Percentiles rank a stretch among this genome's conserved stretches.
Evolutionary conservation across 108 stramenopile genomes (phyloP).

Genomic region (Bacterosira constricta): DNA sequence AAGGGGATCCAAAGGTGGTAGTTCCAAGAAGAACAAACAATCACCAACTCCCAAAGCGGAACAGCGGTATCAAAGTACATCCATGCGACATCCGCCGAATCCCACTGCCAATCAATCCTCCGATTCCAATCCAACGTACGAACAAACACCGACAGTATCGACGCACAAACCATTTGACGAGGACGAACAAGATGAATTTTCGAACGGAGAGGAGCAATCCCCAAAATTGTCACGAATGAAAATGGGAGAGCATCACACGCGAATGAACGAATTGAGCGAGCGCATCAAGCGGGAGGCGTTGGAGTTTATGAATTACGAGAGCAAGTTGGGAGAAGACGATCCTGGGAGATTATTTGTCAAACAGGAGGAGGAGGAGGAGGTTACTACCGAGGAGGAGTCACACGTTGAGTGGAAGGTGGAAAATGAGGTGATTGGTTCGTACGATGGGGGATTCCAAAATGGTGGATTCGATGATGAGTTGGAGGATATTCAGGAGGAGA

Average conservation of each 20-base stretch:
- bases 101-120: background rate
- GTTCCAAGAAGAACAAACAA: background rate
- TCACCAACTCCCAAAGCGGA: background rate
- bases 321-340: background rate
- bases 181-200: background rate
- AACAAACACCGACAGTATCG: background rate
- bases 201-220: background rate
- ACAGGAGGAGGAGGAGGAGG: background rate
- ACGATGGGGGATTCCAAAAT: no score
- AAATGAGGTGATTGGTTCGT: no score
- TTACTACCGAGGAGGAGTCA: no score
- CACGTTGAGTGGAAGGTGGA: no score
- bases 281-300: slow-evolving; percentile 27
- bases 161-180: background rate
- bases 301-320: slow-evolving; percentile 25
- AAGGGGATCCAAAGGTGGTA: background rate
- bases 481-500: no score
- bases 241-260: background rate
- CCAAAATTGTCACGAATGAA: background rate
- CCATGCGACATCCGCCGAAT: slow-evolving; percentile 17
- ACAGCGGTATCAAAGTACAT: background rate
- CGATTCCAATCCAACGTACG: background rate
- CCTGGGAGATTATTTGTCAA: background rate
- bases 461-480: no score
- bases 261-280: slow-evolving; percentile 15